These are phyloP conservation scores for Dactylellina cionopaga DNA, from an alignment of 2,329 filamentous ascomycete genomes.

Conservation along the genomic window DNA sequence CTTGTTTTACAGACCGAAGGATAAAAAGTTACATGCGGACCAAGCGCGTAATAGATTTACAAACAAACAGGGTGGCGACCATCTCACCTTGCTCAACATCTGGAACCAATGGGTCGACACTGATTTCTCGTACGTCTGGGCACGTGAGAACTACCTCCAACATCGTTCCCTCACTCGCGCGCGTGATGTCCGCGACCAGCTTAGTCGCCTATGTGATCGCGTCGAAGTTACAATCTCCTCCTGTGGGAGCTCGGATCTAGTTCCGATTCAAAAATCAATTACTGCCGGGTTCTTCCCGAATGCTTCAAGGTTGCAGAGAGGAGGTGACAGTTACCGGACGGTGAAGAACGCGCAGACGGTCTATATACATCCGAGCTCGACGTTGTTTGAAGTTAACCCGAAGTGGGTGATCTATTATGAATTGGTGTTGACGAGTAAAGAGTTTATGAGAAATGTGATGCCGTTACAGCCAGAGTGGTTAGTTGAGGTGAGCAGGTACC, in stretches of 20 bases:
- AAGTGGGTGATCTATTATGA: slow-evolving; percentile 91
- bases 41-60: slow-evolving; percentile 89
- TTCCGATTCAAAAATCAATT: slow-evolving; percentile 85
- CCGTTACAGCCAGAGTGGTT: slow-evolving; percentile 87
- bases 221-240: slow-evolving; percentile 81
- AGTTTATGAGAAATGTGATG: slow-evolving; percentile 90
- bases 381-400: slow-evolving; percentile 80
- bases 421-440: slow-evolving; percentile 82
- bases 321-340: slow-evolving; percentile 87
- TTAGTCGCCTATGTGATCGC: slow-evolving; percentile 89
- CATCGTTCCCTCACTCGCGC: slow-evolving; percentile 88
- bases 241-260: slow-evolving; percentile 73
- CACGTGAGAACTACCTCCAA: slow-evolving; percentile 91
- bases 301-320: slow-evolving; percentile 81
- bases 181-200: slow-evolving; percentile 89
- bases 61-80: slow-evolving; percentile 88
- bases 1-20: slow-evolving; percentile 92
- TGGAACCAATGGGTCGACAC: slow-evolving; percentile 96
- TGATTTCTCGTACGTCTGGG: slow-evolving; percentile 88
- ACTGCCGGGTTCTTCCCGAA: slow-evolving; percentile 95
- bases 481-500: slow-evolving; percentile 67
- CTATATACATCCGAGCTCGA: slow-evolving; percentile 88
- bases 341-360: slow-evolving; percentile 90
- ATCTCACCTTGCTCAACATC: slow-evolving; percentile 86
- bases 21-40: slow-evolving; percentile 97